Percentiles rank a stretch among this genome's conserved stretches.
phyloP scores from a whole-genome alignment of 1,139 yeast species.

The Candida sp. region DNA sequence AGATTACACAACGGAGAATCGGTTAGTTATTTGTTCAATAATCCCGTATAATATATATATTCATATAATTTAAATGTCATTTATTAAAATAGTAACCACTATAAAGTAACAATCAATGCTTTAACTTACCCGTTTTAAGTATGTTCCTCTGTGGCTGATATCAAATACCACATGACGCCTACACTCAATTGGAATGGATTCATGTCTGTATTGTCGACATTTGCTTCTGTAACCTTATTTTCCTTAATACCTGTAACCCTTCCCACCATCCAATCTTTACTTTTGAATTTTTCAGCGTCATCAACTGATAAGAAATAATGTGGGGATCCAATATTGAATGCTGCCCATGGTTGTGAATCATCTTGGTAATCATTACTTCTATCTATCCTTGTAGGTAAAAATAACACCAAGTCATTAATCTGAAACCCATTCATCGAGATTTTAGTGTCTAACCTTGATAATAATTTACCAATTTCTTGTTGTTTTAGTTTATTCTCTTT shows the following conservation, averaged over 20 bases:
- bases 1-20: slow-evolving; percentile 84
- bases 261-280: slow-evolving; percentile 73
- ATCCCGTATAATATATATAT: slow-evolving; percentile 18
- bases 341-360: slow-evolving; percentile 72
- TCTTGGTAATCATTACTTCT: slow-evolving; percentile 14
- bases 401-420: slow-evolving; percentile 72
- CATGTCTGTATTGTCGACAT: slow-evolving; percentile 19
- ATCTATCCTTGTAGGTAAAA: slow-evolving; percentile 69
- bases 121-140: not conserved
- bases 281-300: slow-evolving; percentile 13
- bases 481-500: slow-evolving; percentile 63
- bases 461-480: slow-evolving; percentile 36
- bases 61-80: not conserved
- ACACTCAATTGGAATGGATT: slow-evolving; percentile 50
- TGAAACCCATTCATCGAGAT: slow-evolving; percentile 66
- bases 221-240: slow-evolving; percentile 37
- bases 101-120: not conserved
- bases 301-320: slow-evolving; percentile 60
- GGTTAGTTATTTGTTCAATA: slow-evolving; percentile 67
- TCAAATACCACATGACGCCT: slow-evolving; percentile 49
- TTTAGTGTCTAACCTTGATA: slow-evolving; percentile 41
- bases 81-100: not conserved
- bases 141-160: slow-evolving; percentile 40
- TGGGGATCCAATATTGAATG: slow-evolving; percentile 79
- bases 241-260: slow-evolving; percentile 51